A percentile compares a stretch with the other conserved stretches of the same genome.
phyloP scores from a whole-genome alignment of 148 eudicot genomes.

The Fagopyrum homotropicum region DNA sequence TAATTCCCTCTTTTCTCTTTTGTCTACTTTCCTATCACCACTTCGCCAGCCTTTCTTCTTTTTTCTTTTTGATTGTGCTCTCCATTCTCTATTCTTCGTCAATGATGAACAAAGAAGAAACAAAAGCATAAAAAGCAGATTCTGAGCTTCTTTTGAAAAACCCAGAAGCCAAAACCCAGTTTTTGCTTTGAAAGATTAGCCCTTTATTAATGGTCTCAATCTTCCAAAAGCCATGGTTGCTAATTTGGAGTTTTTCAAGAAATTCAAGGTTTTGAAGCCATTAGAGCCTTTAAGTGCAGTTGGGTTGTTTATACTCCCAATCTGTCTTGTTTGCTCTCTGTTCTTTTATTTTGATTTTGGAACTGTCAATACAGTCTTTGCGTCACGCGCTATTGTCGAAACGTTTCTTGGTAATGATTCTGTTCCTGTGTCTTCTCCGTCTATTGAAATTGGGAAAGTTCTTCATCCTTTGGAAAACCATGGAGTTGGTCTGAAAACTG shows the following conservation, averaged over 20 bases:
- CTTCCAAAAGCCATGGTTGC: not conserved
- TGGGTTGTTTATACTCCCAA: not conserved
- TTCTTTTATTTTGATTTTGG: slow-evolving; percentile 1
- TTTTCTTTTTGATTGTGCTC: not conserved
- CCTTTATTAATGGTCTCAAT: not conserved
- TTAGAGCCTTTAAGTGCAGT: not conserved
- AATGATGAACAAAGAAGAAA: not conserved
- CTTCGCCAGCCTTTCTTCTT: not conserved
- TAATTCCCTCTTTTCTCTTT: not conserved
- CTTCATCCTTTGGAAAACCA: not conserved
- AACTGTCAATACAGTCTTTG: not conserved
- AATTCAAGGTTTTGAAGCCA: not conserved
- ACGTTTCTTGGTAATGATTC: not conserved
- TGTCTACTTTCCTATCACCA: not conserved
- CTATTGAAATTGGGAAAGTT: not conserved
- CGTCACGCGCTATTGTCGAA: not conserved
- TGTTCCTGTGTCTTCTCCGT: not conserved
- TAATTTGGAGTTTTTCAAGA: not conserved
- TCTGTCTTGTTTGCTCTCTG: not conserved
- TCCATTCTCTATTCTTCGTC: not conserved
- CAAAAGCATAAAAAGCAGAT: not conserved
- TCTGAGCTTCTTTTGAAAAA: not conserved
- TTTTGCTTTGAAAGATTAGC: not conserved
- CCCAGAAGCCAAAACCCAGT: not conserved
- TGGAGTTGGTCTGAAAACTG: not conserved